phyloP scores from a whole-genome alignment of 2,329 filamentous ascomycete species.

The Macrophomina pseudophaseolina region DNA sequence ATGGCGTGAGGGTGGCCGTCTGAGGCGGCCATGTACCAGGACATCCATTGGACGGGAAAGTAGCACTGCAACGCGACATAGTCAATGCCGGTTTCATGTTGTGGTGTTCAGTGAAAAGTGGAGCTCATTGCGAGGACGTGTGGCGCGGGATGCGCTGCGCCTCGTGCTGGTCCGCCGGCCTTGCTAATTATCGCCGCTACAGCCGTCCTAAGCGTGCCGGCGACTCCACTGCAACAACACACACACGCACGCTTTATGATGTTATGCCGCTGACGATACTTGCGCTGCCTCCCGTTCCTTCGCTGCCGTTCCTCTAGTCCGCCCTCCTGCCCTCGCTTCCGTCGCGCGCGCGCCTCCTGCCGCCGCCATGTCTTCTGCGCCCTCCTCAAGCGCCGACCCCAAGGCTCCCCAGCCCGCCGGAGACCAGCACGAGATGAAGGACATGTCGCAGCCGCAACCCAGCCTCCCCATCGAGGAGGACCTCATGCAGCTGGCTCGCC shows the following conservation, averaged over 20 bases:
- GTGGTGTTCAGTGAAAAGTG: constrained; percentile 14
- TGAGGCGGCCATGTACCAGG: background rate
- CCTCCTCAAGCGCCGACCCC: constrained; percentile 22
- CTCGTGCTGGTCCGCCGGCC: constrained; percentile 17
- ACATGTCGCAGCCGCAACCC: constrained; percentile 42
- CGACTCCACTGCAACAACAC: constrained; percentile 10
- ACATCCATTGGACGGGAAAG: background rate
- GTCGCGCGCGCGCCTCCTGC: constrained; percentile 12
- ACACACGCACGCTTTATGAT: constrained; percentile 22
- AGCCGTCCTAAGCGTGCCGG: constrained; percentile 3
- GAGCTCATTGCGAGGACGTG: background rate
- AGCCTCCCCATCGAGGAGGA: constrained; percentile 69
- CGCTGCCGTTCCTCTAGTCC: constrained; percentile 1
- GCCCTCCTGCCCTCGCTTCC: constrained; percentile 8
- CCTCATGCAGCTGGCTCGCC: constrained; percentile 91
- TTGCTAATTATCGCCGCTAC: constrained; percentile 15
- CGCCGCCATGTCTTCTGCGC: constrained; percentile 16
- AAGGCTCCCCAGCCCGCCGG: constrained; percentile 15
- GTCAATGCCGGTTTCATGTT: background rate
- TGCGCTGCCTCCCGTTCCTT: constrained; percentile 6
- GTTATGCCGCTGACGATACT: constrained; percentile 23
- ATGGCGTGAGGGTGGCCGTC: no score
- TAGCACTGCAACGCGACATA: background rate
- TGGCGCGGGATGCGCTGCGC: constrained; percentile 15
- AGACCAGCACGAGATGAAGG: constrained; percentile 43